Conservation (phyloP, 1,139 yeast genomes). For the Candida dubliniensis region DNA sequence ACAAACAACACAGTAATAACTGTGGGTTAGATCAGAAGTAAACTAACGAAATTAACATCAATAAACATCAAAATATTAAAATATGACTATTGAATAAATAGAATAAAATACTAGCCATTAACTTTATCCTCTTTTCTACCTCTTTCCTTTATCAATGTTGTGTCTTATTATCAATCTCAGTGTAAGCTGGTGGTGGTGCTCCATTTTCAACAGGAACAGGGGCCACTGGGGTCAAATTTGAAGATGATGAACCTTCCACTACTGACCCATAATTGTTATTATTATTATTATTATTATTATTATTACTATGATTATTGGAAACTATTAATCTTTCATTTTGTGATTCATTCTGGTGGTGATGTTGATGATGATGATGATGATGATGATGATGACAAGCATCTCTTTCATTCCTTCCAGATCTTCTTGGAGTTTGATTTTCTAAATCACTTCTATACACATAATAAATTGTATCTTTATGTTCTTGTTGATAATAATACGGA, state of each 20-base stretch:
- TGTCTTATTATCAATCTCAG: slow-evolving; percentile 28
- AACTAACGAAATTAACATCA: not conserved
- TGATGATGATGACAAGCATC: slow-evolving; percentile 21
- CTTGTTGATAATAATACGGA: slow-evolving; percentile 19
- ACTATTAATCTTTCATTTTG: slow-evolving; percentile 10
- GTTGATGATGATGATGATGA: slow-evolving; percentile 18
- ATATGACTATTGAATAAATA: not conserved
- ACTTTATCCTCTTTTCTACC: not conserved
- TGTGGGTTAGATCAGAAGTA: not conserved
- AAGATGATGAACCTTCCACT: slow-evolving; percentile 20
- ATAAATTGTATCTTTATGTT: slow-evolving; percentile 28
- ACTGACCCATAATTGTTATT: slow-evolving; percentile 29
- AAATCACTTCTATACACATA: slow-evolving; percentile 35
- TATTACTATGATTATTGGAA: slow-evolving; percentile 3
- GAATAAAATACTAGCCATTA: not conserved
- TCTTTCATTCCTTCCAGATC: slow-evolving; percentile 1
- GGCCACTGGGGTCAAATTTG: slow-evolving; percentile 2
- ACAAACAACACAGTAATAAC: no score
- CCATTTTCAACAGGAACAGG: slow-evolving; percentile 2
- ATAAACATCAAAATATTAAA: not conserved
- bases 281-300: slow-evolving; percentile 11
- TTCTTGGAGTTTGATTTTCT: slow-evolving; percentile 25
- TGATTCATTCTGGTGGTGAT: slow-evolving; percentile 1
- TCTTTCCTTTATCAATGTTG: slow-evolving; percentile 9
- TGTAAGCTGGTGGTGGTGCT: slow-evolving; percentile 36